Evolutionary conservation across 176 grass and related monocot genomes (phyloP).

Genomic region (sorghum (Sorghum bicolor)): DNA sequence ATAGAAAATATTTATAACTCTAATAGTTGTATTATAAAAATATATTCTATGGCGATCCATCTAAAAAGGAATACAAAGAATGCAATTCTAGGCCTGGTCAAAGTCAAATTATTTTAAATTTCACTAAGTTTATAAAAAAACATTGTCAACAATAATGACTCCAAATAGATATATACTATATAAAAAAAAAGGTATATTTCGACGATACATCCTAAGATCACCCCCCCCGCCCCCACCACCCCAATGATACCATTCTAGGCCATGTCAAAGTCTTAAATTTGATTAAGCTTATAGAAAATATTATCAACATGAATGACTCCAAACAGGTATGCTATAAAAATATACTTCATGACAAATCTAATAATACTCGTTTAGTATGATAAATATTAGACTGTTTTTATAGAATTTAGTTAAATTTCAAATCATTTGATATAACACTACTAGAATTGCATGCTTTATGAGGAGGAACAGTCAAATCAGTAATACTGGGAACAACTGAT

Average conservation of each 20-base stretch:
- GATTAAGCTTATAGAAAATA: too few relatives aligned
- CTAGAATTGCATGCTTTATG: not conserved
- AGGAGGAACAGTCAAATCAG: not conserved
- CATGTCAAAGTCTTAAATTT: not conserved
- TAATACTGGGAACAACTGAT: not conserved
- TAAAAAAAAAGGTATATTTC: not conserved
- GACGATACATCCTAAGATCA: not conserved
- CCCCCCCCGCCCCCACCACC: too few relatives aligned
- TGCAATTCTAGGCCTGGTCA: not conserved
- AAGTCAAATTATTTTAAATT: not conserved
- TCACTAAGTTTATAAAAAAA: too few relatives aligned
- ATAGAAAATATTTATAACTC: too few relatives aligned
- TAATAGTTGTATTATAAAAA: too few relatives aligned
- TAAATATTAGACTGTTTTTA: not conserved
- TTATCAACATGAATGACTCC: too few relatives aligned
- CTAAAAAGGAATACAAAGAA: not conserved
- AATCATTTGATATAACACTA: not conserved
- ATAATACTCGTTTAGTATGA: not conserved
- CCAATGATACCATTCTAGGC: not conserved
- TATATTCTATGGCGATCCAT: too few relatives aligned
- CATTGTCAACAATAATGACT: not conserved
- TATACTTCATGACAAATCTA: not conserved
- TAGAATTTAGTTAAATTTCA: not conserved
- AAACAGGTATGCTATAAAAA: too few relatives aligned
- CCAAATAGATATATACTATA: not conserved